Evolutionary conservation across 1,284 basidiomycete genomes (phyloP), one percentile per base, ranked within the genome.

Genomic region (Phellopilus nigrolimitatus): DNA sequence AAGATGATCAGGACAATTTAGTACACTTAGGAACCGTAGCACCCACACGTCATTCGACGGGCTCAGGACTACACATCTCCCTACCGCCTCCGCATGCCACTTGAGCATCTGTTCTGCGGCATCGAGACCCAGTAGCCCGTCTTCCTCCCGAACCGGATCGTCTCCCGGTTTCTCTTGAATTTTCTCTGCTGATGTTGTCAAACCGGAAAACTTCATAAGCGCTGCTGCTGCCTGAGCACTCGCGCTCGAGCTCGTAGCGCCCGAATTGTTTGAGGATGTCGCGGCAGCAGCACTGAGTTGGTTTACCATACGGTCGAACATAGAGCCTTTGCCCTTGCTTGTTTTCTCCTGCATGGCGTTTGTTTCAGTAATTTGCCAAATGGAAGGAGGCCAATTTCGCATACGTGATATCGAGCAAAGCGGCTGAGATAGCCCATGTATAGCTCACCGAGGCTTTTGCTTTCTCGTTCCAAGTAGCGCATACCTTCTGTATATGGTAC

Each of bases 41-140:
- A 73, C 89, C 69, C 62, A 95, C 90, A 95, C 82, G 60, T 98
- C 95, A 42, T 78, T 80, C 2, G 79, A 62, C 3, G 82, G 68
- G 60, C 84, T 93, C 24, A 98, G 72, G 66, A 97, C 94, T 6
- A 95, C 88, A 58, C 91, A 93, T 56, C 95, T 74, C 3, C 95
- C 94, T 28, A 95, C 83, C 2, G 92, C 88, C 65, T 97, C 95
- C 1, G 95, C 94, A 67, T 98, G 95, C 92, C 94, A 97, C 64
- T 84, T 91, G 15, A 97, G 70, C 82, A 97, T 93, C 59, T 79
- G 84, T 70, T 95, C 91, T 1, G 91, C 90, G 21, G 84, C 73
- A 33, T 84, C 80, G 3, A 97, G 69, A 41, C 74, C 82, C 30
- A 97, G 69, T 33, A 81, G 61, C 3, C 94, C 94, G 62, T 97